Percentiles rank a stretch among this genome's conserved stretches.
Conservation (phyloP, 306 rosid genomes). For the Acacia acuminata region DNA sequence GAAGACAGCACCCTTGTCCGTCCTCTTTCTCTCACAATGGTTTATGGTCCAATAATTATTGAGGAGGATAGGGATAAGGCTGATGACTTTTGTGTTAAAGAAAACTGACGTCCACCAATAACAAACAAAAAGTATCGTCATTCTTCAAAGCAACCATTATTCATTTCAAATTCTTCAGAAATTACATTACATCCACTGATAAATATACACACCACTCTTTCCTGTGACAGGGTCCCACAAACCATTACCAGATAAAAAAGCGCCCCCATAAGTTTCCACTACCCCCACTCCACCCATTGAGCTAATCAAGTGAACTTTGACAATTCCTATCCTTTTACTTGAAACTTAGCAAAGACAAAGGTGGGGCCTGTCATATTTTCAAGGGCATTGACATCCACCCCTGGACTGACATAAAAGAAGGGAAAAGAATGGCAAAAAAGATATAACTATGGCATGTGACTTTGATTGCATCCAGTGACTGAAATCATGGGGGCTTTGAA, state of each 20-base stretch:
- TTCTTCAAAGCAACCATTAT: constrained; percentile 56
- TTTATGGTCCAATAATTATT: constrained; percentile 34
- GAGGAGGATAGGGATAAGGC: constrained; percentile 31
- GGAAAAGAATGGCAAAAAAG: constrained; percentile 49
- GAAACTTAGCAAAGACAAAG: constrained; percentile 54
- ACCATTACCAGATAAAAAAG: constrained; percentile 73
- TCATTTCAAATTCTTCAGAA: constrained; percentile 43
- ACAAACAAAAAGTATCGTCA: constrained; percentile 46
- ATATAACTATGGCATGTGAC: constrained; percentile 83
- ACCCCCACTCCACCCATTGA: constrained; percentile 51
- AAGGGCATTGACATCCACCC: constrained; percentile 68
- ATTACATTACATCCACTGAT: constrained; percentile 40
- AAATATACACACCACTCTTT: constrained; percentile 46
- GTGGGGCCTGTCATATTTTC: constrained; percentile 50
- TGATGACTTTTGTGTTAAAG: constrained; percentile 23
- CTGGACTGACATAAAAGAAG: constrained; percentile 57
- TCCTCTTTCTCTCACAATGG: constrained; percentile 32
- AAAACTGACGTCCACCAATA: constrained; percentile 23
- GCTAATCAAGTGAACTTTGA: constrained; percentile 77
- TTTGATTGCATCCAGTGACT: constrained; percentile 70
- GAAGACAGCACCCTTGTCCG: constrained; percentile 23
- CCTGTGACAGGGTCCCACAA: constrained; percentile 77
- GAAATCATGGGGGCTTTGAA: constrained; percentile 48
- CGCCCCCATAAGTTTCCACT: constrained; percentile 83
- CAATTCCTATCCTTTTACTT: constrained; percentile 61